phyloP scores from a whole-genome alignment of 306 rosid genomes.

The Vigna radiata region DNA sequence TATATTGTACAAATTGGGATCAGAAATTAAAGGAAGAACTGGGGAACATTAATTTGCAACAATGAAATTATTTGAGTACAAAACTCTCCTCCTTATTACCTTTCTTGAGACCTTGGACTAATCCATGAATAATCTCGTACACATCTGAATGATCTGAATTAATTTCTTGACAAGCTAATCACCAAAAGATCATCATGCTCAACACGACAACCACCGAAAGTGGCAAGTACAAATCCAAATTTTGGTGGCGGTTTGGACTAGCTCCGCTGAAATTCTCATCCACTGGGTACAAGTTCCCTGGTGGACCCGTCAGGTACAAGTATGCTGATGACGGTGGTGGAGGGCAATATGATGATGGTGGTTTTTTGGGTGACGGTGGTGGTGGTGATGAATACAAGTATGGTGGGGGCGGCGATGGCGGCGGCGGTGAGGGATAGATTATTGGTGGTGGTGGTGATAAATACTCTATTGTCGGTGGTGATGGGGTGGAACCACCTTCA shows the following conservation, averaged over 20 bases:
- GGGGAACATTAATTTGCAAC: neutral
- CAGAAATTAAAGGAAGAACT: slow-evolving; percentile 15
- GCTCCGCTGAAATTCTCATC: slow-evolving; percentile 49
- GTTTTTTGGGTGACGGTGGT: slow-evolving; percentile 56
- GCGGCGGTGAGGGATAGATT: slow-evolving; percentile 36
- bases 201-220: slow-evolving; percentile 31
- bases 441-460: slow-evolving; percentile 41
- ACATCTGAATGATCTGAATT: neutral
- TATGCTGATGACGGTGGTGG: slow-evolving; percentile 49
- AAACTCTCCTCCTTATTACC: slow-evolving; percentile 34
- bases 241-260: neutral
- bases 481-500: slow-evolving; percentile 34
- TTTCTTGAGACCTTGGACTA: slow-evolving; percentile 11
- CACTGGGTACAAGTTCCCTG: slow-evolving; percentile 50
- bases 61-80: slow-evolving; percentile 24
- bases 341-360: slow-evolving; percentile 44
- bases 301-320: slow-evolving; percentile 50
- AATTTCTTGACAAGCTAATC: slow-evolving; percentile 22
- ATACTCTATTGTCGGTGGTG: slow-evolving; percentile 33
- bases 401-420: slow-evolving; percentile 41
- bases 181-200: slow-evolving; percentile 37
- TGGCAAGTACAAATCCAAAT: slow-evolving; percentile 29
- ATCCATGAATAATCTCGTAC: slow-evolving; percentile 17
- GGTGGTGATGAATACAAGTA: slow-evolving; percentile 34
- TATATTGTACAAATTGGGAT: slow-evolving; percentile 31